Evolutionary conservation across 2,329 filamentous ascomycete species (phyloP).

Genomic region (Chrysosporium queenslandicum): DNA sequence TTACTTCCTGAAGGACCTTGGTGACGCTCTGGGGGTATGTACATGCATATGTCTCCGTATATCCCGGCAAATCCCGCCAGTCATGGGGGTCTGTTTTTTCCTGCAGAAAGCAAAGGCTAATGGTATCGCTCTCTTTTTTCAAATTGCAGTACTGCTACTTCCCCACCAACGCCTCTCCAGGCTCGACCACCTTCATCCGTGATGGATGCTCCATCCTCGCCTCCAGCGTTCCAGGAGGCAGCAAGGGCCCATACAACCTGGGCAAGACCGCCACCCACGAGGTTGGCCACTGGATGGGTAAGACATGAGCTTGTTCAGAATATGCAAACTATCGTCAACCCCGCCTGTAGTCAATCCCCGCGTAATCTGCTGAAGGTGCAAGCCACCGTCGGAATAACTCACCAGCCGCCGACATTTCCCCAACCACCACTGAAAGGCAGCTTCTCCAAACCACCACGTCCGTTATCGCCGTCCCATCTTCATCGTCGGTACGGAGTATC

Average conservation of each 20-base stretch:
- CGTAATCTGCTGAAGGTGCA: no score
- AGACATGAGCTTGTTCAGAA: no score
- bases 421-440: no score
- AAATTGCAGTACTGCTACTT: slow-evolving; percentile 16
- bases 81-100: no score
- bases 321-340: no score
- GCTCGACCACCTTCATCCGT: slow-evolving; percentile 17
- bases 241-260: slow-evolving; percentile 16
- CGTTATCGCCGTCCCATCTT: no score
- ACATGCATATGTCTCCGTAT: background rate
- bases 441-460: no score
- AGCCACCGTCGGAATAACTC: no score
- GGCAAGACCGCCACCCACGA: slow-evolving; percentile 27
- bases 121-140: background rate
- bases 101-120: no score
- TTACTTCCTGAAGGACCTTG: slow-evolving; percentile 19
- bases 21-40: slow-evolving; percentile 6
- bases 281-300: slow-evolving; percentile 28
- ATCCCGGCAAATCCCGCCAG: background rate
- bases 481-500: no score
- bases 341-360: no score
- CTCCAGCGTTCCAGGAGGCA: slow-evolving; percentile 22
- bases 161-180: slow-evolving; percentile 15
- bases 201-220: slow-evolving; percentile 21
- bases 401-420: no score